These are phyloP conservation scores for Monilinia vaccinii-corymbosi DNA, from an alignment of 2,329 filamentous ascomycete species.

Conservation along the genomic window DNA sequence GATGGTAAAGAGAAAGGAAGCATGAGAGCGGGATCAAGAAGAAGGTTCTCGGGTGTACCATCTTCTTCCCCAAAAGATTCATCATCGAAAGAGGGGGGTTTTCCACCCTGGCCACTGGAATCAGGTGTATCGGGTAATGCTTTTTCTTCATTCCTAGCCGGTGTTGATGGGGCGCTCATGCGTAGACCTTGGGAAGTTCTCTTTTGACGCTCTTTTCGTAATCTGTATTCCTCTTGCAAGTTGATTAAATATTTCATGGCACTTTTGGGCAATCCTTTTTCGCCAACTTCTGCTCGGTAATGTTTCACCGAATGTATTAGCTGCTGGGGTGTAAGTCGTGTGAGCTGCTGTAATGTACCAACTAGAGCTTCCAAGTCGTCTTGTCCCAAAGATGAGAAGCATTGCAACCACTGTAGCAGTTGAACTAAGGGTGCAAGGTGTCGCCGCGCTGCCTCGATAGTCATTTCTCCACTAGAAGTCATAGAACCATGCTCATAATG, in stretches of 20 bases:
- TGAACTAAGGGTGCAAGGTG: slow-evolving; percentile 90
- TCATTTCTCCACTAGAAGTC: slow-evolving; percentile 75
- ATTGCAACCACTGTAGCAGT: slow-evolving; percentile 93
- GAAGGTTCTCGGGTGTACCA: slow-evolving; percentile 62
- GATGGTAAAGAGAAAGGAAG: slow-evolving; percentile 92
- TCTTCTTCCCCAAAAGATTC: slow-evolving; percentile 43
- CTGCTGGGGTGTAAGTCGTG: slow-evolving; percentile 75
- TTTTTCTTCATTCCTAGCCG: slow-evolving; percentile 32
- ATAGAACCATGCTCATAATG: slow-evolving; percentile 92
- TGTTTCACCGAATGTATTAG: slow-evolving; percentile 86
- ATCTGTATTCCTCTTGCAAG: slow-evolving; percentile 64
- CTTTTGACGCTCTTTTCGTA: slow-evolving; percentile 43
- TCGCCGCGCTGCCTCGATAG: slow-evolving; percentile 70
- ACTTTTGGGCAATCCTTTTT: slow-evolving; percentile 82
- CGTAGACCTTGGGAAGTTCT: slow-evolving; percentile 41
- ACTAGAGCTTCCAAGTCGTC: slow-evolving; percentile 86
- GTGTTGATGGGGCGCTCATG: slow-evolving; percentile 29
- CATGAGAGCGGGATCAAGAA: slow-evolving; percentile 84
- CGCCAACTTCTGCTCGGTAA: slow-evolving; percentile 89
- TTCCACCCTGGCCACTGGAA: slow-evolving; percentile 32
- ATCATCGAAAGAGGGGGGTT: slow-evolving; percentile 21
- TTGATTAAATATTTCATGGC: slow-evolving; percentile 78
- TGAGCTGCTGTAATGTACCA: slow-evolving; percentile 81
- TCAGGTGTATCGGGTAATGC: slow-evolving; percentile 35
- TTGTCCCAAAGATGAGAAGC: slow-evolving; percentile 79